These are phyloP conservation scores for Aspergillus arachidicola DNA, from an alignment of 2,329 filamentous ascomycete genomes.

Conservation along the genomic window DNA sequence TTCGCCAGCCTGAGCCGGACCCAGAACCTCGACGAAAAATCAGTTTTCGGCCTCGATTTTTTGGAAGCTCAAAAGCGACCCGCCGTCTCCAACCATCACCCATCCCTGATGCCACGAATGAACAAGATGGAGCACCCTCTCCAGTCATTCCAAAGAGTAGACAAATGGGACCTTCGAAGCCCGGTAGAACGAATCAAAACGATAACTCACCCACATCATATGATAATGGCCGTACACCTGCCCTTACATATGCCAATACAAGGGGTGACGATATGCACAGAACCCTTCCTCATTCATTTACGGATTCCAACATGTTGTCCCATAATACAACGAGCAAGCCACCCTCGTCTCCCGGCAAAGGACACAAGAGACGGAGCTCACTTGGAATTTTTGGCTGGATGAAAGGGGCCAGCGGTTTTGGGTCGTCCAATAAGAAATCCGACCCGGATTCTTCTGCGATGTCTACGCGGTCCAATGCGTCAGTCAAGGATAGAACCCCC, in stretches of 20 bases:
- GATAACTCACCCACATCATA: constrained; percentile 14
- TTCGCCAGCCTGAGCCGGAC: constrained; percentile 20
- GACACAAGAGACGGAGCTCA: constrained; percentile 42
- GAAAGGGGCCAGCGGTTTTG: constrained; percentile 34
- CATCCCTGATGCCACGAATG: constrained; percentile 27
- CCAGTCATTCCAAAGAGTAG: constrained; percentile 36
- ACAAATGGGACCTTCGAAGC: constrained; percentile 18
- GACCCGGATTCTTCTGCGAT: constrained; percentile 14
- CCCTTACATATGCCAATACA: constrained; percentile 18
- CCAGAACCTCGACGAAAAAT: constrained; percentile 33
- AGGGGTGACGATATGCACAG: constrained; percentile 11
- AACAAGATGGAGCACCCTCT: constrained; percentile 37
- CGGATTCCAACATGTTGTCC: constrained; percentile 26
- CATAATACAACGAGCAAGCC: constrained; percentile 24
- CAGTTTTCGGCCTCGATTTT: constrained; percentile 40
- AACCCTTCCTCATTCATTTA: constrained; percentile 32
- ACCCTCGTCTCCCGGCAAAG: constrained; percentile 30
- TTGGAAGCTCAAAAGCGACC: constrained; percentile 30
- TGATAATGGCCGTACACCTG: constrained; percentile 20
- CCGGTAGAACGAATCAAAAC: constrained; percentile 15
- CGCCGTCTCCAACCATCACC: constrained; percentile 31
- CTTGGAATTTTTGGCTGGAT: constrained; percentile 45
- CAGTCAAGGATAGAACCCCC: constrained; percentile 18
- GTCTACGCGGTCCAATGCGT: constrained; percentile 1
- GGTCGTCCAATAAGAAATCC: constrained; percentile 24